Evolutionary conservation across 1,139 yeast species (phyloP).

Genomic region (Candida tetrigidarum): DNA sequence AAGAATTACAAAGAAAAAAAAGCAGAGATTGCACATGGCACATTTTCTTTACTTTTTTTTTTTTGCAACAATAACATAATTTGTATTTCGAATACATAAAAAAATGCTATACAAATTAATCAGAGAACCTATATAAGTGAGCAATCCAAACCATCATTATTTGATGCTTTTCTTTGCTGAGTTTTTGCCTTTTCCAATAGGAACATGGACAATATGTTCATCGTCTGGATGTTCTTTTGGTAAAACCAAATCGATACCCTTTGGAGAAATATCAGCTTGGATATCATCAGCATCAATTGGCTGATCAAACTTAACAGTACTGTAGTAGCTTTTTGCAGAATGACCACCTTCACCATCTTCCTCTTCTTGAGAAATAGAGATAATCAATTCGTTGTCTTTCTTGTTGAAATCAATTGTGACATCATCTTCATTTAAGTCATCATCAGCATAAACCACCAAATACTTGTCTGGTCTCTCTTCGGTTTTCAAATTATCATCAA

Average conservation of each 20-base stretch:
- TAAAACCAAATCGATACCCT: slow-evolving; percentile 24
- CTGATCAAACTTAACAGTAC: slow-evolving; percentile 28
- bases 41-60: slow-evolving; percentile 2
- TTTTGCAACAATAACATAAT: slow-evolving; percentile 5
- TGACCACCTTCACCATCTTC: slow-evolving; percentile 22
- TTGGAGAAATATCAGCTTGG: slow-evolving; percentile 24
- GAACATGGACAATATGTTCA: slow-evolving; percentile 24
- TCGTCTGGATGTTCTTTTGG: slow-evolving; percentile 30
- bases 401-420: slow-evolving; percentile 29
- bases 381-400: slow-evolving; percentile 27
- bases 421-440: slow-evolving; percentile 25
- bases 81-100: neutral
- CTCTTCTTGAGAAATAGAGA: slow-evolving; percentile 22
- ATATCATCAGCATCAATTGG: slow-evolving; percentile 27
- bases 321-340: slow-evolving; percentile 23
- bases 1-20: slow-evolving; percentile 3
- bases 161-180: neutral
- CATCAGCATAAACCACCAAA: slow-evolving; percentile 25
- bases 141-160: neutral
- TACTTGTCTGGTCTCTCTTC: slow-evolving; percentile 29
- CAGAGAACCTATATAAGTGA: neutral
- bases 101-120: neutral
- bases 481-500: slow-evolving; percentile 26
- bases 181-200: slow-evolving; percentile 7
- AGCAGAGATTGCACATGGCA: no score